phyloP scores from a whole-genome alignment of 371 early-diverging fungal genomes.

The Ordospora colligata region DNA sequence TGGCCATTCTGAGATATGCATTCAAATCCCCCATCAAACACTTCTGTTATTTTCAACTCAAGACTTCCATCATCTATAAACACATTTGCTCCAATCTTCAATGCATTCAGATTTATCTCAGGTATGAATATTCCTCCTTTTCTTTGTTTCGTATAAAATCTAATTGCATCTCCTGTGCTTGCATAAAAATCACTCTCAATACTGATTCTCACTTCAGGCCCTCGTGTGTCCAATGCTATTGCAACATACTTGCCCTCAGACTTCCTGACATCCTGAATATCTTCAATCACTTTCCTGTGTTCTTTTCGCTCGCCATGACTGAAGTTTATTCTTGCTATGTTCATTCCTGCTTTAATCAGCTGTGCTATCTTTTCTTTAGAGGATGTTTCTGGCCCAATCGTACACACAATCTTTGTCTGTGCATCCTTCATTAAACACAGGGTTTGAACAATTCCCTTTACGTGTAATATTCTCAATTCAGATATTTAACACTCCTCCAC shows the following conservation, averaged over 20 bases:
- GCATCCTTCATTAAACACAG: neutral
- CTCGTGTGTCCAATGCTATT: conserved; percentile 61
- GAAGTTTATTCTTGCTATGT: conserved; percentile 74
- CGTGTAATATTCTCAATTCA: too few species aligned
- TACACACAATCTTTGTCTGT: conserved; percentile 58
- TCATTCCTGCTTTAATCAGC: conserved; percentile 71
- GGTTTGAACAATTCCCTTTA: too few species aligned
- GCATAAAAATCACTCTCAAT: conserved; percentile 12
- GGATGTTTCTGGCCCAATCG: conserved; percentile 50
- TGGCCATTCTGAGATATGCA: conserved; percentile 70
- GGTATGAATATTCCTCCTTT: conserved; percentile 66
- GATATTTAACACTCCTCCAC: too few species aligned
- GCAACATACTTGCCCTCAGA: conserved; percentile 67
- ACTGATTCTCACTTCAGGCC: conserved; percentile 64
- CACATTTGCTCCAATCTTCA: conserved; percentile 71
- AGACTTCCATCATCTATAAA: conserved; percentile 67
- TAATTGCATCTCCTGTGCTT: conserved; percentile 59
- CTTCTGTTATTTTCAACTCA: conserved; percentile 61
- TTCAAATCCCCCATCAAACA: conserved; percentile 56
- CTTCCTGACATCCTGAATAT: conserved; percentile 61
- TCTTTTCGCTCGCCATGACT: conserved; percentile 63
- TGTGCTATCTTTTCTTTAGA: conserved; percentile 53
- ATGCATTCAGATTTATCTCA: conserved; percentile 72
- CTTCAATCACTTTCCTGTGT: conserved; percentile 57
- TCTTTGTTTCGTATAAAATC: conserved; percentile 2